Base-by-base conservation (phyloP, 805 yeast species). In the Saturnispora gosingensis region DNA sequence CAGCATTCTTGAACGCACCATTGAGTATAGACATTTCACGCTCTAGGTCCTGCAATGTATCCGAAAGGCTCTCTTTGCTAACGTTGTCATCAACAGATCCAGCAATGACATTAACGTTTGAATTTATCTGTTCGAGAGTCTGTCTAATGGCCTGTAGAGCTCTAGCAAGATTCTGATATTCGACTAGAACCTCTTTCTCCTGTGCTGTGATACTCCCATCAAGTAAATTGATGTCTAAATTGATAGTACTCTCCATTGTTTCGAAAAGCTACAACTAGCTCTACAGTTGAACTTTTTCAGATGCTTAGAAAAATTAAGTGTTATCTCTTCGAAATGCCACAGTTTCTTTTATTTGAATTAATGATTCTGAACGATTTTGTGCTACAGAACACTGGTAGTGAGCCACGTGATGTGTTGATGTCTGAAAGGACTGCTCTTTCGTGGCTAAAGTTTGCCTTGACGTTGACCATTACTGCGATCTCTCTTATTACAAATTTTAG, bases 321-420 rank as follows among this genome's bases (percentile, higher is more conserved):
- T 16, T 38, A 38, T 35, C 20, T 38, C 11, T 9, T 8, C 8
- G 30, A 40, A 40, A 40, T 22, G 20, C 35, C 18, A 46, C 39
- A 24, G 43, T 30, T 15, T 18, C 34, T 7, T 25, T 39, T 20
- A 22, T 9, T 36, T 18, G 13, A n/a, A 13, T 46, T 13, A 13
- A 44, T 38, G 48, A 43, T 49, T 11, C 24, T 49, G 2, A 40
- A 49, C 22, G 59, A 54, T 46, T 43, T 68, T 34, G 56, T 68
- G 9, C 54, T 71, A 45, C 58, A 64, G 42, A 69, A 72, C 40
- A 61, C 67, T 16, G 64, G 71, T 6, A 70, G 75, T 2, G 81
- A 77, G 58, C 80, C 81, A 0, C 63, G 82, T 43, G 82, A 77
- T 60, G 73, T 74, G 10, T 61, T 76, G 15, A 79, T 76, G 67